Conservation (phyloP, 768 basidiomycete species). For the Trametes punicea region DNA sequence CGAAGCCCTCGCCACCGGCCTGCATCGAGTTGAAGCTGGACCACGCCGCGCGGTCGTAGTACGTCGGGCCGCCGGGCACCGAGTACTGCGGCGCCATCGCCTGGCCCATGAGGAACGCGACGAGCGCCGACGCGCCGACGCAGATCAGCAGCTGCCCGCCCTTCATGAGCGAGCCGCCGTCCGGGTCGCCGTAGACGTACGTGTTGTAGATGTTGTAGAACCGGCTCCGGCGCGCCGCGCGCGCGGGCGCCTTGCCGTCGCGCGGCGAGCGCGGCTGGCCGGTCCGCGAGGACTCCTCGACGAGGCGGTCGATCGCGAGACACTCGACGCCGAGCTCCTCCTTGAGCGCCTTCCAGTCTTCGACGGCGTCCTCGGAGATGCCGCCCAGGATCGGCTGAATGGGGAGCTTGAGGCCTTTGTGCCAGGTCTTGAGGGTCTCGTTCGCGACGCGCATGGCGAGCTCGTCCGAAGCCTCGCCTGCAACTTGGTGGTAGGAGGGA, state of each 20-base stretch:
- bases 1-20: slow-evolving; percentile 67
- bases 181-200: slow-evolving; percentile 47
- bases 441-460: slow-evolving; percentile 50
- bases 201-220: slow-evolving; percentile 91
- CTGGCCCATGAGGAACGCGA: slow-evolving; percentile 59
- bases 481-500: slow-evolving; percentile 67
- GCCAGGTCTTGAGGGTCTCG: slow-evolving; percentile 68
- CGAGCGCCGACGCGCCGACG: slow-evolving; percentile 58
- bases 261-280: slow-evolving; percentile 30
- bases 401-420: slow-evolving; percentile 51
- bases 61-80: slow-evolving; percentile 64
- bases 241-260: slow-evolving; percentile 20
- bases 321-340: slow-evolving; percentile 78
- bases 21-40: slow-evolving; percentile 72
- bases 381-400: slow-evolving; percentile 45
- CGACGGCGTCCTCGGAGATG: slow-evolving; percentile 61
- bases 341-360: slow-evolving; percentile 79
- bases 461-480: slow-evolving; percentile 38
- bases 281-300: slow-evolving; percentile 43
- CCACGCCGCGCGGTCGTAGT: slow-evolving; percentile 79
- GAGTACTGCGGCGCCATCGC: slow-evolving; percentile 53
- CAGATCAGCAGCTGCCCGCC: slow-evolving; percentile 50
- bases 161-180: slow-evolving; percentile 31
- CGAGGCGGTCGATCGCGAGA: slow-evolving; percentile 67
- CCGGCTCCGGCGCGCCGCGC: slow-evolving; percentile 36